Evolutionary conservation across 495 filamentous ascomycete species (phyloP).

Genomic region (Neurospora sp.): DNA sequence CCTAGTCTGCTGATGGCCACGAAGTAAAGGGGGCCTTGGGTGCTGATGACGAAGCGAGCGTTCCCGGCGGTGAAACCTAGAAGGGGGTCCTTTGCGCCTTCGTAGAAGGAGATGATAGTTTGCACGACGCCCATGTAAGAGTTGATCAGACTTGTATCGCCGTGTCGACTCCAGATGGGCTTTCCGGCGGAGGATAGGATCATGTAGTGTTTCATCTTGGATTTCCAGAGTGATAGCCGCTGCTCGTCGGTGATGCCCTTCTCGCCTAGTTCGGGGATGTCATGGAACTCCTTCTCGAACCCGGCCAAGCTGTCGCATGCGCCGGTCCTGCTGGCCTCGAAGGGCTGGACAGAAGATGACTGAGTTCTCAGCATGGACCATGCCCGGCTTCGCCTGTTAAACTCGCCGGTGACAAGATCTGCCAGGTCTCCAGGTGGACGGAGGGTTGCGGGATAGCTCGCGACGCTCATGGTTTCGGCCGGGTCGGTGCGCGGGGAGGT

Average conservation of each 20-base stretch:
- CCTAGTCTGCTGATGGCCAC: slow-evolving; percentile 84
- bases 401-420: slow-evolving; percentile 66
- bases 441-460: slow-evolving; percentile 68
- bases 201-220: slow-evolving; percentile 90
- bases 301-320: slow-evolving; percentile 47
- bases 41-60: slow-evolving; percentile 72
- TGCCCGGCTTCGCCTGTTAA: slow-evolving; percentile 46
- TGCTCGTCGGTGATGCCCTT: slow-evolving; percentile 52
- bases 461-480: slow-evolving; percentile 75
- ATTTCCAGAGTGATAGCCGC: slow-evolving; percentile 64
- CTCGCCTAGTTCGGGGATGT: slow-evolving; percentile 54
- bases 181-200: slow-evolving; percentile 97
- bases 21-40: slow-evolving; percentile 78
- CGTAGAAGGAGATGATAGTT: slow-evolving; percentile 95
- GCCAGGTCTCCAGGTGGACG: slow-evolving; percentile 68
- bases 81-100: slow-evolving; percentile 63
- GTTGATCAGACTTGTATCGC: slow-evolving; percentile 78
- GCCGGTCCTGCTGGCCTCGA: slow-evolving; percentile 36
- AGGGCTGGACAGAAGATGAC: slow-evolving; percentile 46
- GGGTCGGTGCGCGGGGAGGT: slow-evolving; percentile 35
- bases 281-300: slow-evolving; percentile 69
- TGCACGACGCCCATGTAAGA: slow-evolving; percentile 93
- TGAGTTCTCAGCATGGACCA: slow-evolving; percentile 51
- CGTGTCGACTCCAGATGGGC: slow-evolving; percentile 91
- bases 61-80: slow-evolving; percentile 75